Evolutionary conservation across 805 yeast genomes (phyloP), one percentile per base, ranked within the genome.

Genomic region (Yarrowia sp.): DNA sequence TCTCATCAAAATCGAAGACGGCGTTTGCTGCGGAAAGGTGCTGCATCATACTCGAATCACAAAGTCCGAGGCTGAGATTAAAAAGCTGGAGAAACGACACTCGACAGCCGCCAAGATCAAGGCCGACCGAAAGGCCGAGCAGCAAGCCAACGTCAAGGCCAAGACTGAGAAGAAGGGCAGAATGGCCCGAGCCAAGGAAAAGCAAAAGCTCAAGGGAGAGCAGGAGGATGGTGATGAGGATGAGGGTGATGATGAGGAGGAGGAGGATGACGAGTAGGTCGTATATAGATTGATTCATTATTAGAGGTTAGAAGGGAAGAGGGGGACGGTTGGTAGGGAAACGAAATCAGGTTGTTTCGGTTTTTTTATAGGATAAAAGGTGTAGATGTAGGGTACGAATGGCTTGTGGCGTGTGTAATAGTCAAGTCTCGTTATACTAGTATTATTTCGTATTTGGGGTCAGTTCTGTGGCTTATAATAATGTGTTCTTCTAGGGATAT

Each of bases 1-100:
- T 61, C 78, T 95, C 66, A 78, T 88, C 58, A 95, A 95, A 78
- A 90, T 95, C 63, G 98, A 93, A 76, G 98, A 93, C 72, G 96
- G 95, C 17, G 83, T 90, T 22, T 93, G 97, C 66, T 79, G 86
- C 0, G 97, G 98, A 62, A 92, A 90, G 77, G 90, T 95, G 17
- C 76, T 95, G 67, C 90, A 89, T 76, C 99, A 95, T 74, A 81
- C 90, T 49, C 81, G 79, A 63, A 80, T 91, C 67, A 78, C 78
- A 62, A 92, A 92, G 77, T 75, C 89, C 4, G 79, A 80, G 66
- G 76, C 78, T 56, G 96, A 93, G 74, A 77, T 82, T 33, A 78
- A 79, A 66, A 81, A 77, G 51, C 77, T 90, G 71, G 96, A 90
- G 67, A 82, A 82, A 75, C 81, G 78, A 70, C 97, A 92, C 74